These are phyloP conservation scores for Quercus tomentella DNA, from an alignment of 331 rosid species.

Conservation along the genomic window DNA sequence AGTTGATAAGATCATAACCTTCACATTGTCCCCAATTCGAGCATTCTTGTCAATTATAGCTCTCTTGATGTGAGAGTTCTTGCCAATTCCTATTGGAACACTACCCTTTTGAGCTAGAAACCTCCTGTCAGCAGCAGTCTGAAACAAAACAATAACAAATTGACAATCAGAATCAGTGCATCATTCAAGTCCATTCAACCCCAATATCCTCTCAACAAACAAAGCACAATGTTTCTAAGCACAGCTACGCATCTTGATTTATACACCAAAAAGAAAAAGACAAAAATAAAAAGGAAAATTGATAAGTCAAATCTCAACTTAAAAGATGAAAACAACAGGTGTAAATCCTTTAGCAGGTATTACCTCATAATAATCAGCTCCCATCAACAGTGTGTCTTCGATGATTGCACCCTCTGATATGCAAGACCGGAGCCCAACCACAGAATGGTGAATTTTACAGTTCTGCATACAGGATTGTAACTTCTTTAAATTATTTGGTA, in stretches of 20 bases:
- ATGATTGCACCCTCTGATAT: conserved; percentile 95
- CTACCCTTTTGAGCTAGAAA: conserved; percentile 82
- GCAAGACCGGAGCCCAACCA: conserved; percentile 91
- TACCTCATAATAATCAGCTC: conserved; percentile 99
- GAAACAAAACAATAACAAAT: conserved; percentile 23
- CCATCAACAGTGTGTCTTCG: conserved; percentile 94
- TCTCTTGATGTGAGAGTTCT: conserved; percentile 80
- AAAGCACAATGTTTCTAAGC: not conserved
- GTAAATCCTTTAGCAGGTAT: not conserved
- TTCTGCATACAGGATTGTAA: conserved; percentile 47
- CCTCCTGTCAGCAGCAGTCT: conserved; percentile 91
- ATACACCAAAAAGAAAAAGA: not conserved
- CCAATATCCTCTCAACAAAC: not conserved
- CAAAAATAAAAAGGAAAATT: not conserved
- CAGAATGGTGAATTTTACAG: conserved; percentile 97
- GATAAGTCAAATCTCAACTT: not conserved
- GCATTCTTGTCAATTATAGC: conserved; percentile 99
- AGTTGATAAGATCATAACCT: conserved; percentile 41
- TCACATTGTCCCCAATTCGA: conserved; percentile 83
- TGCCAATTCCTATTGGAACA: conserved; percentile 93
- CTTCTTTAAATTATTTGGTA: not conserved
- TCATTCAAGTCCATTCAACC: conserved; percentile 7
- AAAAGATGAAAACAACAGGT: not conserved
- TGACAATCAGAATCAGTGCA: conserved; percentile 10
- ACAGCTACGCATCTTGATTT: not conserved